These are phyloP conservation scores for Pythium graminicola DNA, from an alignment of 352 stramenopile genomes.

Conservation along the genomic window DNA sequence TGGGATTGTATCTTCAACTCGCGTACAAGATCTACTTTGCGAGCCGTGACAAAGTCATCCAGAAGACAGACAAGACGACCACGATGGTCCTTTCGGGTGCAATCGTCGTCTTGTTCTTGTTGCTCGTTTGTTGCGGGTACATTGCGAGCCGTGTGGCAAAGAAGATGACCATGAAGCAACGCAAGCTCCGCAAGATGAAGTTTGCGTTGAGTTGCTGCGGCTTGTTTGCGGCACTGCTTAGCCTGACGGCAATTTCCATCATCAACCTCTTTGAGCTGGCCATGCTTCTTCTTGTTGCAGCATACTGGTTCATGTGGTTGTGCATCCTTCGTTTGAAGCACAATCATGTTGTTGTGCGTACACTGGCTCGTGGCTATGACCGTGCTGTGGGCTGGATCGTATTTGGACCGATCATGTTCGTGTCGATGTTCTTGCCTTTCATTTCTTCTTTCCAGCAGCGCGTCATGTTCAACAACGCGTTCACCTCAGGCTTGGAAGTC, in stretches of 20 bases:
- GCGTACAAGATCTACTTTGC: constrained; percentile 78
- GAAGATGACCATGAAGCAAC: constrained; percentile 88
- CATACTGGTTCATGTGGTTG: constrained; percentile 87
- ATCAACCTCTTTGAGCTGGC: constrained; percentile 68
- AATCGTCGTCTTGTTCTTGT: constrained; percentile 61
- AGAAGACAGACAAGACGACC: constrained; percentile 40
- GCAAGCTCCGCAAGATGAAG: constrained; percentile 86
- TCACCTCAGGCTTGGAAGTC: constrained; percentile 81
- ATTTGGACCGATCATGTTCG: constrained; percentile 84
- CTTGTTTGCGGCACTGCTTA: constrained; percentile 56
- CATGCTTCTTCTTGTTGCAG: constrained; percentile 57
- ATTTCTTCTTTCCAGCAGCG: constrained; percentile 84
- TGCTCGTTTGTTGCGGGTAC: constrained; percentile 80
- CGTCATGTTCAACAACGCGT: constrained; percentile 89
- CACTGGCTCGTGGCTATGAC: constrained; percentile 65
- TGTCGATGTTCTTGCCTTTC: constrained; percentile 87
- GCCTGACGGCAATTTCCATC: constrained; percentile 63
- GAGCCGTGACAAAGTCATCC: constrained; percentile 46
- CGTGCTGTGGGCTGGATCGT: constrained; percentile 82
- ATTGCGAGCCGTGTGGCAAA: constrained; percentile 81
- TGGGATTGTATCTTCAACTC: constrained; percentile 33
- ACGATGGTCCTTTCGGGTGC: constrained; percentile 59
- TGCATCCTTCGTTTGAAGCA: constrained; percentile 73
- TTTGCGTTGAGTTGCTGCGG: constrained; percentile 71
- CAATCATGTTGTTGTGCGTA: constrained; percentile 79